Evolutionary conservation across 2,329 filamentous ascomycete species (phyloP).

Genomic region (Lasiodiplodia citricola): DNA sequence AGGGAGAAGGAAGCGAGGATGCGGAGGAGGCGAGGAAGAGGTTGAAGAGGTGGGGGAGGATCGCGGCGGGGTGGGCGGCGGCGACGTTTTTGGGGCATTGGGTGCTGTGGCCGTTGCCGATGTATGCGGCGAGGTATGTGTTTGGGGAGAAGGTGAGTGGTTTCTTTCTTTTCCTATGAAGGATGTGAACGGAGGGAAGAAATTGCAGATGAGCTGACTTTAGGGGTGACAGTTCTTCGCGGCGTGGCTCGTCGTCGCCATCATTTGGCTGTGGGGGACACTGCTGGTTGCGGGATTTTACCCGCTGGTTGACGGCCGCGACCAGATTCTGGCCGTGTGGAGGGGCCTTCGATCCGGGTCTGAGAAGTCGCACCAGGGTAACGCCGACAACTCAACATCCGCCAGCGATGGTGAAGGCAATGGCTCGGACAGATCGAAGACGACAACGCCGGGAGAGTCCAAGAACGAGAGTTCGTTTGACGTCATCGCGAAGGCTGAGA

Average conservation of each 20-base stretch:
- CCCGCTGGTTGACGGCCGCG: constrained; percentile 56
- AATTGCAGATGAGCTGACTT: neutral
- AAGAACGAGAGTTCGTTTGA: constrained; percentile 1
- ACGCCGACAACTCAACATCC: neutral
- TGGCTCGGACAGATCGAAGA: neutral
- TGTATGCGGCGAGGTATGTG: constrained; percentile 59
- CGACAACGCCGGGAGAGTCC: neutral
- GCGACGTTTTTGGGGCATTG: constrained; percentile 60
- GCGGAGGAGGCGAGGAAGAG: constrained; percentile 32
- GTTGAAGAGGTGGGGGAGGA: constrained; percentile 54
- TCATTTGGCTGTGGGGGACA: constrained; percentile 61
- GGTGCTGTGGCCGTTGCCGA: constrained; percentile 61
- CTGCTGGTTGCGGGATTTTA: constrained; percentile 58
- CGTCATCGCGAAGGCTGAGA: neutral
- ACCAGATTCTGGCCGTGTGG: constrained; percentile 37
- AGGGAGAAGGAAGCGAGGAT: constrained; percentile 33
- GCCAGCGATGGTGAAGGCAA: neutral
- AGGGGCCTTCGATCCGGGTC: constrained; percentile 23
- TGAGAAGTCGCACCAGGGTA: neutral
- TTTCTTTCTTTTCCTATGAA: neutral
- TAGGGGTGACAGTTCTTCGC: constrained; percentile 48
- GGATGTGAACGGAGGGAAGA: too few relatives aligned
- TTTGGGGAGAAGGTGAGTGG: constrained; percentile 49
- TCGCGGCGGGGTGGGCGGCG: constrained; percentile 53
- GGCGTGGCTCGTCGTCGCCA: constrained; percentile 57